phyloP scores from a whole-genome alignment of 306 rosid genomes.

The Comarum palustre region DNA sequence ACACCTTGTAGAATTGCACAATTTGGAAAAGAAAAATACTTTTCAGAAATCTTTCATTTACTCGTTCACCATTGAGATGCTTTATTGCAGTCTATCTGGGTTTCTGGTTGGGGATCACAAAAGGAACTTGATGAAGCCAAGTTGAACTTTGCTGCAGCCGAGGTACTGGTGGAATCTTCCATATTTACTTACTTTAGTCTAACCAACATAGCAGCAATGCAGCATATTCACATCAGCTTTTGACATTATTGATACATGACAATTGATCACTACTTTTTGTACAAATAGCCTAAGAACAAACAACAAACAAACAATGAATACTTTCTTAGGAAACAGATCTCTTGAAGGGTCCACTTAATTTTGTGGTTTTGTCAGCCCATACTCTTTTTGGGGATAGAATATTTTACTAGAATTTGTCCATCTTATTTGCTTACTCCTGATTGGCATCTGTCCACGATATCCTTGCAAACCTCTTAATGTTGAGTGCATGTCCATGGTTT shows the following conservation, averaged over 20 bases:
- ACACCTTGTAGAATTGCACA: neutral
- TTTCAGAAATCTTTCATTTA: conserved; percentile 3
- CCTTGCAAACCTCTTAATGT: neutral
- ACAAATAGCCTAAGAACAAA: neutral
- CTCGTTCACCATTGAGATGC: conserved; percentile 30
- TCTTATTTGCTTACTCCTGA: neutral
- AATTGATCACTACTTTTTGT: neutral
- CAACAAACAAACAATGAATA: neutral
- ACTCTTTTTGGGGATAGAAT: neutral
- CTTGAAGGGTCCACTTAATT: neutral
- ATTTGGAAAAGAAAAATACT: neutral
- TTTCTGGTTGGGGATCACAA: conserved; percentile 75
- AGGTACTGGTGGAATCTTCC: conserved; percentile 45
- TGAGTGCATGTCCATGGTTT: neutral
- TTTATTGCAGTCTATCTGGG: conserved; percentile 78
- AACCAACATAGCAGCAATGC: neutral
- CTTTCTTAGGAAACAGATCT: neutral
- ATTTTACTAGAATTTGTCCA: neutral
- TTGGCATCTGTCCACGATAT: neutral
- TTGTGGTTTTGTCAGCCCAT: neutral
- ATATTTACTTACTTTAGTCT: neutral
- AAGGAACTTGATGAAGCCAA: conserved; percentile 91
- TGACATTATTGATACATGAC: neutral
- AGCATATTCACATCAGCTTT: neutral
- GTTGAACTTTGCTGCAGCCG: conserved; percentile 88